Evolutionary conservation across 257 asterid genomes (phyloP), one percentile per base, ranked within the genome.

Genomic region (Oldenlandia corymbosa): DNA sequence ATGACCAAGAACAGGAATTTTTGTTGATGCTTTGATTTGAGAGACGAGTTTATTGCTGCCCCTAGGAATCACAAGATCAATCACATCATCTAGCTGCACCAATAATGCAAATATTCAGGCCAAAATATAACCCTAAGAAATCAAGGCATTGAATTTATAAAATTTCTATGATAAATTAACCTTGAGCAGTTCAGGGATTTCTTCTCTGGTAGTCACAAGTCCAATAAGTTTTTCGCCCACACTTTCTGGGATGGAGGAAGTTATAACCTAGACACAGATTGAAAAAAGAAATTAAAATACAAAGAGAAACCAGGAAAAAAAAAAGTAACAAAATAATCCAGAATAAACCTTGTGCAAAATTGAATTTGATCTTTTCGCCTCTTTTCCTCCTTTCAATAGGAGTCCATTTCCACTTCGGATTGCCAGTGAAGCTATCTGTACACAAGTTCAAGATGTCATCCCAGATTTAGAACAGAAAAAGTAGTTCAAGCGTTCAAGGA

Each of bases 1-100:
- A 77, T 88, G 96, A 31, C 96, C 96, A 75, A 88, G 94, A 72
- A 88, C 96, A 2, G 96, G 95, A 73, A 88, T 88, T 77, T 85
- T 88, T 26, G 96, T 88, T 60, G 89, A 73, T 71, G 78, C 73
- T 73, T 85, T 88, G 71, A 88, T 88, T 82, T 88, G 84, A 18
- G 94, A 85, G 72, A 88, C 96, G n/a, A 88, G 96, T 63, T 82
- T 84, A 74, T 85, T 88, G 88, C 96, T 88, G 11, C 96, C 96
- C 78, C 96, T 82, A 36, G 96, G 96, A 68, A 88, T 88, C 76
- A 88, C 96, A 60, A 88, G 87, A 82, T 88, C 96, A 66, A 88
- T 88, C 69, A 85, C 96, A 60, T 85, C 92, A 69, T 88, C 89
- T 41, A 88, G 94, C 96, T 88, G 84, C 53, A 54, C 64, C 46